Percentiles rank a stretch among this genome's conserved stretches.
These are phyloP conservation scores for Penium margaritaceum DNA, from an alignment of 139 green algal species.

Conservation along the genomic window DNA sequence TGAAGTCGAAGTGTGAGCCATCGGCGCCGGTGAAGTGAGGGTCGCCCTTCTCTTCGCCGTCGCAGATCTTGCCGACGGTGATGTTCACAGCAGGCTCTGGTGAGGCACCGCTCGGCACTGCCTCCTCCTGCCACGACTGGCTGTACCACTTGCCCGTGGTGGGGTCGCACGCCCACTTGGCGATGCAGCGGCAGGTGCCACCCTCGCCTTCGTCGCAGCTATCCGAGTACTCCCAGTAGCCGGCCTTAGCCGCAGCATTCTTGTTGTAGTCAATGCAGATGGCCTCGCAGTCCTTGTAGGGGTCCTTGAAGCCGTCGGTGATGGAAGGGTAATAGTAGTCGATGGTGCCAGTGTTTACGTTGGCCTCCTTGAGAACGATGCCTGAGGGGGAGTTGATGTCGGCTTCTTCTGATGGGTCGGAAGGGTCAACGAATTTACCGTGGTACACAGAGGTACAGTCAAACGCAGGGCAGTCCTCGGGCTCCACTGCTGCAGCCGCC, in stretches of 20 bases:
- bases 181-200: neutral
- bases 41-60: conserved; percentile 8
- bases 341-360: neutral
- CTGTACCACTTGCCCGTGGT: neutral
- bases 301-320: too few species aligned
- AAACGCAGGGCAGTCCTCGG: too few species aligned
- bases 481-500: too few species aligned
- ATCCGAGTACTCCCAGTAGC: conserved; percentile 1
- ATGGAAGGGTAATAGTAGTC: too few species aligned
- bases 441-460: too few species aligned
- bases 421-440: too few species aligned
- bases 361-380: too few species aligned
- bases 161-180: neutral
- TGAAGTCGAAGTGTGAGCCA: conserved; percentile 12
- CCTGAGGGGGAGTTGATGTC: too few species aligned
- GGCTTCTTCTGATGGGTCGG: too few species aligned
- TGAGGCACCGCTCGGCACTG: neutral
- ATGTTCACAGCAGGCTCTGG: neutral
- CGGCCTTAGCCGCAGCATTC: neutral
- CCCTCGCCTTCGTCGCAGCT: neutral
- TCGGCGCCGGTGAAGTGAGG: conserved; percentile 10
- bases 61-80: conserved; percentile 1
- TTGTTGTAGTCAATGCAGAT: neutral
- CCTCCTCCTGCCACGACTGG: neutral
- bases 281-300: neutral